These are phyloP conservation scores for Wickerhamomyces silvicola DNA, from an alignment of 805 yeast genomes.

Conservation along the genomic window DNA sequence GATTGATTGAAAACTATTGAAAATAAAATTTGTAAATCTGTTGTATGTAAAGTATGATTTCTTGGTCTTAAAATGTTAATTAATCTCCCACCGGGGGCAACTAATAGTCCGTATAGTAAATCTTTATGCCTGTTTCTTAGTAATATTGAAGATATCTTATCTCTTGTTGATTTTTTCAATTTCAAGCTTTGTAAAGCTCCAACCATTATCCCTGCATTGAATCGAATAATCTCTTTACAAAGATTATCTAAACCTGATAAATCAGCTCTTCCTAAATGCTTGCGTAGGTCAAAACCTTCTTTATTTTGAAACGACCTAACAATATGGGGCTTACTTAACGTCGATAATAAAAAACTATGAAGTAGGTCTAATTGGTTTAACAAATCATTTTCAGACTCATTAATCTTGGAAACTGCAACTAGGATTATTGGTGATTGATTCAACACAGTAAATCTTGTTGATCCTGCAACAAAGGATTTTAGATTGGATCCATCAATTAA, in stretches of 20 bases:
- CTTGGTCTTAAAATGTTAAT: constrained; percentile 70
- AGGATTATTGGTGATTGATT: constrained; percentile 65
- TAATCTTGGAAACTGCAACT: constrained; percentile 57
- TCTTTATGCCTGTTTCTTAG: constrained; percentile 43
- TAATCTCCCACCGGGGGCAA: constrained; percentile 57
- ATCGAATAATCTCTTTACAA: constrained; percentile 42
- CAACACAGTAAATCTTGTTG: constrained; percentile 49
- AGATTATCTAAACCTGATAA: constrained; percentile 62
- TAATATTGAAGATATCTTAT: constrained; percentile 49
- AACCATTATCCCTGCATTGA: constrained; percentile 53
- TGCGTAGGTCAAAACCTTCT: constrained; percentile 77
- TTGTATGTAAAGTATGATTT: constrained; percentile 71
- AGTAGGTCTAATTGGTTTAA: constrained; percentile 62
- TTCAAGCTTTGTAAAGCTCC: constrained; percentile 63
- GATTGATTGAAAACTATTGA: constrained; percentile 54
- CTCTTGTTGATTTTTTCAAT: constrained; percentile 51
- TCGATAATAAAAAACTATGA: constrained; percentile 73
- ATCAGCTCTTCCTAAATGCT: constrained; percentile 69
- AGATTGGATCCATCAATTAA: constrained; percentile 35
- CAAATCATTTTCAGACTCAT: constrained; percentile 47
- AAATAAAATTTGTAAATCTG: constrained; percentile 71
- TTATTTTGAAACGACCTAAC: constrained; percentile 59
- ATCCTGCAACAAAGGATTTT: constrained; percentile 45
- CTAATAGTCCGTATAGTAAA: constrained; percentile 68
- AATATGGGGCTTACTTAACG: constrained; percentile 76